phyloP scores from a whole-genome alignment of 129 eudicot species.

The Ambrosia artemisiifolia region DNA sequence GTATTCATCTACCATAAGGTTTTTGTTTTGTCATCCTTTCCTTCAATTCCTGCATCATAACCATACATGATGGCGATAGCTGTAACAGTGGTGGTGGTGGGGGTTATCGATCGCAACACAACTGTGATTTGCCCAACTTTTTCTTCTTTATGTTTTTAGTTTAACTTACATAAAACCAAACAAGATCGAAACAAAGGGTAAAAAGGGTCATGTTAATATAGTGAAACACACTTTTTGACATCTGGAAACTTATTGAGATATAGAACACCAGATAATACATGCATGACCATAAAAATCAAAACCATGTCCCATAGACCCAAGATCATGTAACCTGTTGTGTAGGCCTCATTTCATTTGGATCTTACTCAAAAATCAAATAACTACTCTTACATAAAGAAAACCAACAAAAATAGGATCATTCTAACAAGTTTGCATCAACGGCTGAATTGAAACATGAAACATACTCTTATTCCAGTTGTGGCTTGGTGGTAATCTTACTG shows the following conservation, averaged over 20 bases:
- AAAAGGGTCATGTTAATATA: too few species aligned
- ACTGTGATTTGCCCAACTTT: too few species aligned
- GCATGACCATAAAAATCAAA: slow-evolving; percentile 13
- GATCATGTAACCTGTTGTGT: background rate
- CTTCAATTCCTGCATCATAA: too few species aligned
- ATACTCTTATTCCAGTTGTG: slow-evolving; percentile 27
- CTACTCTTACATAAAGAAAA: background rate
- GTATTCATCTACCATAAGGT: too few species aligned
- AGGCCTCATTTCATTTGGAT: background rate
- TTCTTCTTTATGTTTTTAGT: too few species aligned
- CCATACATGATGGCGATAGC: too few species aligned
- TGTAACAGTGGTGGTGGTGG: too few species aligned
- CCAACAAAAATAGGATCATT: slow-evolving; percentile 7
- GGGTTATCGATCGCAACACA: too few species aligned
- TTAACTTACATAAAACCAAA: too few species aligned
- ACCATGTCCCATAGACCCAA: slow-evolving; percentile 18
- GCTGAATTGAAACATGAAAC: slow-evolving; percentile 24
- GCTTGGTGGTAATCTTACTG: slow-evolving; percentile 27
- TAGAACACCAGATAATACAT: slow-evolving; percentile 18
- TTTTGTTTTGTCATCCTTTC: too few species aligned
- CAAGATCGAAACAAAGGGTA: background rate
- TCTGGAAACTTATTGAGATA: slow-evolving; percentile 21
- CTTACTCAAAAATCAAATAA: slow-evolving; percentile 10
- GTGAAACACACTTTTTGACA: slow-evolving; percentile 11
- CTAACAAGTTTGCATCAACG: slow-evolving; percentile 26